phyloP scores from a whole-genome alignment of 768 basidiomycete genomes.

The Tulasnella sp. region DNA sequence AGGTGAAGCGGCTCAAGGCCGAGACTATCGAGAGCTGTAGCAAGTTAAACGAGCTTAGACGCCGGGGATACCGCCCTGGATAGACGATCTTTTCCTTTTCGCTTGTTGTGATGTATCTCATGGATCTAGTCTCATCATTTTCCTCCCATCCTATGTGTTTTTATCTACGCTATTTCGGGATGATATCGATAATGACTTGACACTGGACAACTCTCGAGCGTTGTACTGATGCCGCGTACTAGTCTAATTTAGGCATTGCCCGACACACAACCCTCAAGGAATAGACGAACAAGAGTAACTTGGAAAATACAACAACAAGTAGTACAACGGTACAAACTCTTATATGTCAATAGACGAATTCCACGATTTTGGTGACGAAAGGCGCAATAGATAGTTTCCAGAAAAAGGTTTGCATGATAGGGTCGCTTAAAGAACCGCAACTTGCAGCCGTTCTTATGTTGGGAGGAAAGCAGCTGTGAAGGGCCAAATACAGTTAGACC shows the following conservation, averaged over 20 bases:
- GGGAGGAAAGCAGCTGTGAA: constrained; percentile 30
- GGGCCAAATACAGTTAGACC: not conserved
- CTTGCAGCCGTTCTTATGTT: constrained; percentile 21
- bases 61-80: constrained; percentile 14
- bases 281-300: not conserved
- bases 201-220: not conserved
- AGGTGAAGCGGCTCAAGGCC: constrained; percentile 65
- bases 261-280: not conserved
- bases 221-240: too few species aligned
- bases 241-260: too few species aligned
- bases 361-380: not conserved
- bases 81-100: not conserved
- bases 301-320: constrained; percentile 1
- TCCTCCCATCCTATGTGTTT: constrained; percentile 5
- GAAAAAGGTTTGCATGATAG: not conserved
- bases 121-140: not conserved
- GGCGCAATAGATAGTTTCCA: not conserved
- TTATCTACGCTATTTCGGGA: not conserved
- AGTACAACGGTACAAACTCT: not conserved
- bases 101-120: not conserved
- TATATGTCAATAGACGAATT: not conserved
- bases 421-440: not conserved
- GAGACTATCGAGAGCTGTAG: constrained; percentile 43
- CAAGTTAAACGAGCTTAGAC: not conserved
- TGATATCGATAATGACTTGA: not conserved